Percentiles rank a stretch among this genome's conserved stretches.
Evolutionary conservation across 2,329 filamentous ascomycete species (phyloP).

Genomic region (Aureobasidium leucospermi): DNA sequence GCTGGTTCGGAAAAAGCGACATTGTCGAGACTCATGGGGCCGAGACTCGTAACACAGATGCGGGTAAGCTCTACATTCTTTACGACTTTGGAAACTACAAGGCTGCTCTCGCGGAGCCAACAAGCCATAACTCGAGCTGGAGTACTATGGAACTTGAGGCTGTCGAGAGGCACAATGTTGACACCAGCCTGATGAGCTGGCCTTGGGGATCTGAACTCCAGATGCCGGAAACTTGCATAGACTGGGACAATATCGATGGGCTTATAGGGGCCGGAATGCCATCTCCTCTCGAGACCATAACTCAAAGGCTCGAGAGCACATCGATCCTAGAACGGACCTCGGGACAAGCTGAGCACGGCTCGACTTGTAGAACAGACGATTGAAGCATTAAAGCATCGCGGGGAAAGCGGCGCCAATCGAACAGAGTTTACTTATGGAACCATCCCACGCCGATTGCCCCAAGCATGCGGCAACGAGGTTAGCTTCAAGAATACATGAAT

Average conservation of each 20-base stretch:
- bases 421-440: too few relatives aligned
- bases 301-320: not conserved
- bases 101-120: constrained; percentile 3
- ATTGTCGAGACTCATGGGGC: not conserved
- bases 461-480: too few relatives aligned
- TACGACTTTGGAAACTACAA: constrained; percentile 19
- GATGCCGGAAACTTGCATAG: constrained; percentile 2
- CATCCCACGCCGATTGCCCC: too few relatives aligned
- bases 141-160: not conserved
- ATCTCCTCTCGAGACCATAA: not conserved
- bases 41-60: constrained; percentile 15
- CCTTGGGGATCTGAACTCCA: constrained; percentile 3
- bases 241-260: constrained; percentile 1
- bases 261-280: not conserved
- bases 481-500: too few relatives aligned
- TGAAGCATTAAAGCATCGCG: not conserved
- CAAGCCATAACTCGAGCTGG: not conserved
- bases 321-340: not conserved
- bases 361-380: not conserved
- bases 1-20: not conserved
- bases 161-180: not conserved
- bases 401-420: too few relatives aligned
- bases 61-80: constrained; percentile 14
- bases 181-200: not conserved
- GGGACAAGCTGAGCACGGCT: not conserved